Percentiles rank a stretch among this genome's conserved stretches.
phyloP scores from a whole-genome alignment of 441 rosid species.

The Erodium texanum region DNA sequence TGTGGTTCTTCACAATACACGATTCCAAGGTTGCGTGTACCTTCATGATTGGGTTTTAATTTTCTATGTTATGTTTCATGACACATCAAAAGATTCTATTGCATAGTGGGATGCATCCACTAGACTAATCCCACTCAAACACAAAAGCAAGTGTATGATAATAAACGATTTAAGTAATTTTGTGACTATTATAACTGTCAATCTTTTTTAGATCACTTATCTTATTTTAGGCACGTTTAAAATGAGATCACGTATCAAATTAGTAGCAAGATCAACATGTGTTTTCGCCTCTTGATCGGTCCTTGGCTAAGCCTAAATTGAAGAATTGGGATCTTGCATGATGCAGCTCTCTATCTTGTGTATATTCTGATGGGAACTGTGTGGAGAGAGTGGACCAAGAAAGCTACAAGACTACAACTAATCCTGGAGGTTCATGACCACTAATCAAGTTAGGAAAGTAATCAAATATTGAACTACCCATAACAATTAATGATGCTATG shows the following conservation, averaged over 20 bases:
- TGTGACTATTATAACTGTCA: neutral
- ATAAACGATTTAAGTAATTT: conserved; percentile 5
- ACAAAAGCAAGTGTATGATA: conserved; percentile 11
- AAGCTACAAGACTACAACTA: too few relatives aligned
- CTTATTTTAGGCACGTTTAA: conserved; percentile 2
- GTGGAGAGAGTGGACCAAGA: neutral
- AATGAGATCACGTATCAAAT: too few relatives aligned
- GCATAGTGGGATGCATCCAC: conserved; percentile 14
- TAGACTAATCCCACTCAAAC: conserved; percentile 10
- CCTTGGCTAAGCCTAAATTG: too few relatives aligned
- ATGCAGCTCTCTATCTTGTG: too few relatives aligned
- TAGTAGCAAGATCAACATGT: too few relatives aligned
- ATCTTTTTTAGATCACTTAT: neutral
- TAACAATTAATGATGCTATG: neutral
- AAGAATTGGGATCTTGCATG: too few relatives aligned
- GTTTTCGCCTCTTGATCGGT: too few relatives aligned
- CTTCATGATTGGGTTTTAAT: too few relatives aligned
- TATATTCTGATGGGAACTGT: neutral
- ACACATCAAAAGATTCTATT: conserved; percentile 16
- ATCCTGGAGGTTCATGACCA: neutral
- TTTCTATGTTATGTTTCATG: too few relatives aligned
- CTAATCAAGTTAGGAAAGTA: neutral
- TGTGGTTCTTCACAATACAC: too few relatives aligned
- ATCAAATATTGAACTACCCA: neutral
- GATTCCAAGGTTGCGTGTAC: too few relatives aligned